A percentile compares a stretch with the other conserved stretches of the same genome.
These are phyloP conservation scores for Auricularia cornea DNA, from an alignment of 768 basidiomycete genomes.

Conservation along the genomic window DNA sequence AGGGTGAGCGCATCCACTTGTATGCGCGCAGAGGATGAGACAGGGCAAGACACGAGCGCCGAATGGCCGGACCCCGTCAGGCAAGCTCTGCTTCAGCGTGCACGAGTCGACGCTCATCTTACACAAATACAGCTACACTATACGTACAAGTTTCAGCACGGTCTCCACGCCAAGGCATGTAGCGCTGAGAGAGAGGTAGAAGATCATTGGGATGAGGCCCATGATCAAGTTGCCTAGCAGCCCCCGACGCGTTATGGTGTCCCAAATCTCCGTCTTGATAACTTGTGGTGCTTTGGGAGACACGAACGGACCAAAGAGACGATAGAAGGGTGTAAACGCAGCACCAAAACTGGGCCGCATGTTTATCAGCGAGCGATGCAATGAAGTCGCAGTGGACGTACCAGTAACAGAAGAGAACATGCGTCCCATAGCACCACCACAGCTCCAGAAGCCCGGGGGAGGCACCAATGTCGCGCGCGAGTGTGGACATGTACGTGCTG, in stretches of 20 bases:
- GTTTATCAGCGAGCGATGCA: neutral
- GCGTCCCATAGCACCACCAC: constrained; percentile 40
- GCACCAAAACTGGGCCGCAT: constrained; percentile 41
- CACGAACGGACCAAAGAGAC: constrained; percentile 44
- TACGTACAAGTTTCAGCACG: neutral
- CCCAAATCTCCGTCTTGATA: constrained; percentile 51
- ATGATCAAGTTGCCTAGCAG: constrained; percentile 47
- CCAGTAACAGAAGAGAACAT: constrained; percentile 48
- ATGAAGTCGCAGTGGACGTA: constrained; percentile 17
- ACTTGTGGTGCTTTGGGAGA: constrained; percentile 33
- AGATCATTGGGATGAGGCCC: constrained; percentile 47
- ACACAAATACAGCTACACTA: neutral
- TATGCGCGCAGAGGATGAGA: no score
- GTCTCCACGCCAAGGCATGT: constrained; percentile 14
- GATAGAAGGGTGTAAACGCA: constrained; percentile 51
- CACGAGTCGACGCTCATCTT: no score
- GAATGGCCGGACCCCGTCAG: no score
- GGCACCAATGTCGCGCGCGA: constrained; percentile 50
- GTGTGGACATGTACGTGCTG: constrained; percentile 44
- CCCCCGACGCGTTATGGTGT: constrained; percentile 48
- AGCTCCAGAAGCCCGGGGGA: constrained; percentile 42
- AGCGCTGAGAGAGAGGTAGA: constrained; percentile 29
- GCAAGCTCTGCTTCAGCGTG: no score
- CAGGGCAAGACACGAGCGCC: no score
- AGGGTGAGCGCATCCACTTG: no score